Conservation (phyloP, 306 rosid genomes). For the Quercus berberidifolia region DNA sequence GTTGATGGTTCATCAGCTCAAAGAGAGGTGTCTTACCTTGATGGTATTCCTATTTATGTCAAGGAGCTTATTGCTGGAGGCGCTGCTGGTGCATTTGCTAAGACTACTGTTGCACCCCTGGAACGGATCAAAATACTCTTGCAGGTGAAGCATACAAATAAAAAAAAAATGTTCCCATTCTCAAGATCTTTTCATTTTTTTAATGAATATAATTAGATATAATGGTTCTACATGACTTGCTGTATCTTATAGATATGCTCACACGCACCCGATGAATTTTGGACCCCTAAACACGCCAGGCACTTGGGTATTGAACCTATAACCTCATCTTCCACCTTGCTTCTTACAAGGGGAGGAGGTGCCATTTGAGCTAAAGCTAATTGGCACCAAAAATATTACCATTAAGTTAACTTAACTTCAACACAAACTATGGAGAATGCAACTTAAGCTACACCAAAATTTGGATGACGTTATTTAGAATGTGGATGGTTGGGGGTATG, state of each 20-base stretch:
- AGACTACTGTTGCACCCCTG: slow-evolving; percentile 84
- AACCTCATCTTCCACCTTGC: no score
- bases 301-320: no score
- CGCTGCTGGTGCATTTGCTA: slow-evolving; percentile 85
- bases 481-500: not conserved
- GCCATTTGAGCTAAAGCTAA: no score
- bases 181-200: not conserved
- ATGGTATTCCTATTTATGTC: slow-evolving; percentile 65
- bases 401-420: no score
- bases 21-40: slow-evolving; percentile 43
- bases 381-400: no score
- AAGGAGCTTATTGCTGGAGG: slow-evolving; percentile 93
- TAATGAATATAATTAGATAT: not conserved
- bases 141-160: slow-evolving; percentile 53
- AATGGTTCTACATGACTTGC: not conserved
- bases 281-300: no score
- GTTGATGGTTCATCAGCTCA: slow-evolving; percentile 68
- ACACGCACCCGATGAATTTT: no score
- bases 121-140: slow-evolving; percentile 89
- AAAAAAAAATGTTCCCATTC: not conserved
- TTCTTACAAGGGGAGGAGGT: no score
- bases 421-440: not conserved
- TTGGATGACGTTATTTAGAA: not conserved
- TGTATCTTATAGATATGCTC: not conserved
- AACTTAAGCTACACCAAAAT: not conserved